Percentiles rank a stretch among this genome's conserved stretches.
Evolutionary conservation across 73 alveolate species (phyloP).

Genomic region (Tetrahymena malaccensis): DNA sequence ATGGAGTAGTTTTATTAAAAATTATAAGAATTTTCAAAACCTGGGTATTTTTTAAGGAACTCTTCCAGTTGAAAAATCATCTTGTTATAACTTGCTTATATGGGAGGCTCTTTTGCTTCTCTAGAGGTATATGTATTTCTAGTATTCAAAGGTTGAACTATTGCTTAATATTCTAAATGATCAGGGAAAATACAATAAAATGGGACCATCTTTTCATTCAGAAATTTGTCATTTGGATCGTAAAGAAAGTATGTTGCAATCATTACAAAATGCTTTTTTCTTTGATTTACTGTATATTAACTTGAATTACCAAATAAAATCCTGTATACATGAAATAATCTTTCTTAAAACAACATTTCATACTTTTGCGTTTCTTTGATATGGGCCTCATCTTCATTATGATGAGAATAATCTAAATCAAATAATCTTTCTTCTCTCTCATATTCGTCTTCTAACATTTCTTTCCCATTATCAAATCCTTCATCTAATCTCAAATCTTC

Average conservation of each 20-base stretch:
- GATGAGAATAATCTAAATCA: not conserved
- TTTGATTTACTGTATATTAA: not conserved
- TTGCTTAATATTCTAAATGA: not conserved
- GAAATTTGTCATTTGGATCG: not conserved
- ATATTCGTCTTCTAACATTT: not conserved
- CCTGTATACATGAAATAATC: not conserved
- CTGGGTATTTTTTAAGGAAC: not conserved
- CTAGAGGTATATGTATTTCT: not conserved
- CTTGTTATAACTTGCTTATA: not conserved
- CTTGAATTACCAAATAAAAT: not conserved
- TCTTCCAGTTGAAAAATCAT: not conserved
- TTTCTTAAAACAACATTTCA: not conserved
- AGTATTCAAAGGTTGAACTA: not conserved
- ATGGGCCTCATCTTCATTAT: not conserved
- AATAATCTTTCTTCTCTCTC: not conserved
- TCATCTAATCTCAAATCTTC: not conserved
- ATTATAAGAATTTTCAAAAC: not conserved
- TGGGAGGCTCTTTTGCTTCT: not conserved
- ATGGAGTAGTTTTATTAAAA: not conserved
- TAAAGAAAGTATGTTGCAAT: not conserved
- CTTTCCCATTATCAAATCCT: not conserved
- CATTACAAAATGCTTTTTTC: not conserved
- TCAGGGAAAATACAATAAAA: not conserved
- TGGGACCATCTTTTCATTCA: not conserved
- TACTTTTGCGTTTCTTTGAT: not conserved